These are phyloP conservation scores for Geosmithia flava DNA, from an alignment of 2,329 filamentous ascomycete genomes.

Conservation along the genomic window DNA sequence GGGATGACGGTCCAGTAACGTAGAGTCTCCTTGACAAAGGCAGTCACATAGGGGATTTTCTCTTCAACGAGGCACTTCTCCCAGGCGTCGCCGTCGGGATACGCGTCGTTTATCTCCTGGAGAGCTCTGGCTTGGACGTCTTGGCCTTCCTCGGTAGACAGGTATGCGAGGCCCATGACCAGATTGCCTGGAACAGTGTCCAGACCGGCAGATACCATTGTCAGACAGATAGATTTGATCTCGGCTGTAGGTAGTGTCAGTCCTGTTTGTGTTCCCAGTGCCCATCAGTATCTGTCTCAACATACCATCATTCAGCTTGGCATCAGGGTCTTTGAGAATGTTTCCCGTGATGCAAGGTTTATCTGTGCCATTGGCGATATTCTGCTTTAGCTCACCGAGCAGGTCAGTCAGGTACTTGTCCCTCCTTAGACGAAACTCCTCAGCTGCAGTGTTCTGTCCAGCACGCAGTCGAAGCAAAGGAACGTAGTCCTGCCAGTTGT, in stretches of 20 bases:
- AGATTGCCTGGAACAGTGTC: slow-evolving; percentile 73
- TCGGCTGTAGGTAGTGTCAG: slow-evolving; percentile 36
- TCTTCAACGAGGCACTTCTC: slow-evolving; percentile 60
- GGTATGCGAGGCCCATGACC: slow-evolving; percentile 67
- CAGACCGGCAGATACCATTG: slow-evolving; percentile 70
- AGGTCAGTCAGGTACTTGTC: slow-evolving; percentile 57
- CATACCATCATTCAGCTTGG: slow-evolving; percentile 22
- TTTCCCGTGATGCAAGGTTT: slow-evolving; percentile 27
- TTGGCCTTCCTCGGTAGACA: slow-evolving; percentile 56
- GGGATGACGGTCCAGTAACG: slow-evolving; percentile 73
- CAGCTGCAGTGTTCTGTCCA: slow-evolving; percentile 47
- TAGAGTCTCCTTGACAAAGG: slow-evolving; percentile 66
- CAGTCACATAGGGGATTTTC: slow-evolving; percentile 65
- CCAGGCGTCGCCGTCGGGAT: slow-evolving; percentile 68
- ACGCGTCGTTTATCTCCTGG: slow-evolving; percentile 56
- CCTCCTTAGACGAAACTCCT: slow-evolving; percentile 53
- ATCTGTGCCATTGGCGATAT: slow-evolving; percentile 25
- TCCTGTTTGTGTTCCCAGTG: too few relatives aligned
- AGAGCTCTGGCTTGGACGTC: slow-evolving; percentile 59
- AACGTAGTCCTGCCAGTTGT: slow-evolving; percentile 82
- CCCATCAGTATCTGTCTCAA: not conserved
- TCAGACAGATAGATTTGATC: slow-evolving; percentile 69
- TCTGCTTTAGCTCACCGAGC: slow-evolving; percentile 39
- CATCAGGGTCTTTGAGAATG: slow-evolving; percentile 43
- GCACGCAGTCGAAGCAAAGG: slow-evolving; percentile 56